Evolutionary conservation across 2,329 filamentous ascomycete genomes (phyloP).

Genomic region (Trichoderma sp.): DNA sequence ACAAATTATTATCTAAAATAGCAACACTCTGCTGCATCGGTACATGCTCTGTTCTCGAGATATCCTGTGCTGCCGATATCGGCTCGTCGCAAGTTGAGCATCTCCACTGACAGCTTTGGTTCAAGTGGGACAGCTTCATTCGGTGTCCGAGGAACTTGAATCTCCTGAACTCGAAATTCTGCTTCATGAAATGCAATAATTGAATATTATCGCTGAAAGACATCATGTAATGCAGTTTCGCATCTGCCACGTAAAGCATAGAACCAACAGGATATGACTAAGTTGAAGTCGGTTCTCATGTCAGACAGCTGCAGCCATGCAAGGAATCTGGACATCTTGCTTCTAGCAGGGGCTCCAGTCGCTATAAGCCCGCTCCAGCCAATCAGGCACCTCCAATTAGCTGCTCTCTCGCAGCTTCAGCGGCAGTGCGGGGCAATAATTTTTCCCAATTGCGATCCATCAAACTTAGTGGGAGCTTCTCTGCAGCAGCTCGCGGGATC

Average conservation of each 20-base stretch:
- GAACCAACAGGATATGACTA: background rate
- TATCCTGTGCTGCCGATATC: constrained; percentile 2
- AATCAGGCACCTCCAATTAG: constrained; percentile 25
- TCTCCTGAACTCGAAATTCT: background rate
- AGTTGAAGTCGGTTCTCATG: background rate
- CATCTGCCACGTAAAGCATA: background rate
- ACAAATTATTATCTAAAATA: background rate
- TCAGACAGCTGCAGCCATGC: background rate
- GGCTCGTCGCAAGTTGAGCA: constrained; percentile 9
- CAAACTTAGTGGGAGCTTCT: constrained; percentile 2
- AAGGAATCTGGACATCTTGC: background rate
- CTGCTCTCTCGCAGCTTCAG: constrained; percentile 8
- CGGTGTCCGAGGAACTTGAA: background rate
- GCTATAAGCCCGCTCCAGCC: background rate
- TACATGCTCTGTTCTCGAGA: background rate
- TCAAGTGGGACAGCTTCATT: background rate
- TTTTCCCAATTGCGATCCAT: background rate
- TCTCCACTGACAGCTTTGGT: constrained; percentile 1
- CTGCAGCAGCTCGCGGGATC: constrained; percentile 23
- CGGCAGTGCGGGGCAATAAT: constrained; percentile 6
- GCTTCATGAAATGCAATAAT: background rate
- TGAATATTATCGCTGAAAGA: background rate
- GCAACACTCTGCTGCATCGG: background rate
- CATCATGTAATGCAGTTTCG: background rate
- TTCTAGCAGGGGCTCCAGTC: background rate